Base-by-base conservation (phyloP, 2,329 filamentous ascomycete genomes). In the Ilyonectria sp. region DNA sequence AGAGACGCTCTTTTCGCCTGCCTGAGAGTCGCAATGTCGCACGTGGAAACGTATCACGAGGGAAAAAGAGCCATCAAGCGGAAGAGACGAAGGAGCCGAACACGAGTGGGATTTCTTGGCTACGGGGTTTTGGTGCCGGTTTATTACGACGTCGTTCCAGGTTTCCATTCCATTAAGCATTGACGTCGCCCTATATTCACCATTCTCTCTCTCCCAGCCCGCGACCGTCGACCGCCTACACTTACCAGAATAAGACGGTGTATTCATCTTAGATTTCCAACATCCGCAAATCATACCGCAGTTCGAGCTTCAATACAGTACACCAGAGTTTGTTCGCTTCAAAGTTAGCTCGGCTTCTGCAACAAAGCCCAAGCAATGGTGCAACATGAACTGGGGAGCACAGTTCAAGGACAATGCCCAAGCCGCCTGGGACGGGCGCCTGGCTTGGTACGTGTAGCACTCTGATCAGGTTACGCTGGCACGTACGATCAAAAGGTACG, bases 51-150 rank as follows among this genome's bases (percentile, higher is more conserved):
- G 62, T 60, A 43, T 19, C 47, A 63, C 47, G 61, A 50, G 29
- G 37, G 47, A 46, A 19, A 29, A 29, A 40, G 40, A n/a, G 19
- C 5, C 50, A 29, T 23, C 9, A 19, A 55, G 49, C 8, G 17
- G 43, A 43, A 4, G 47, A 33, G 44, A 37, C n/a, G 37, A 44
- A 52, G 60, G 6, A 40, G 17, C 37, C 52, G 60, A 62, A 46
- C 46, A 33, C 60, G 43, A 40, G 57, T 23, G 23, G 21, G 13
- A 35, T 55, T 60, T 50, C 63, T 65, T 60, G 63, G 63, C 57
- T 49, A 43, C 57, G 50, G 49, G 50, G 33, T 35, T 35, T 46
- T 23, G 11, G 49, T 60, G 43, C 56, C 56, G 50, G 46, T 60
- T 49, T 54, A 49, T 63, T 33, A 46, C 37, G 52, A 23, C 31